Evolutionary conservation across 1,284 basidiomycete genomes (phyloP).

Genomic region (Ceratobasidium sp.): DNA sequence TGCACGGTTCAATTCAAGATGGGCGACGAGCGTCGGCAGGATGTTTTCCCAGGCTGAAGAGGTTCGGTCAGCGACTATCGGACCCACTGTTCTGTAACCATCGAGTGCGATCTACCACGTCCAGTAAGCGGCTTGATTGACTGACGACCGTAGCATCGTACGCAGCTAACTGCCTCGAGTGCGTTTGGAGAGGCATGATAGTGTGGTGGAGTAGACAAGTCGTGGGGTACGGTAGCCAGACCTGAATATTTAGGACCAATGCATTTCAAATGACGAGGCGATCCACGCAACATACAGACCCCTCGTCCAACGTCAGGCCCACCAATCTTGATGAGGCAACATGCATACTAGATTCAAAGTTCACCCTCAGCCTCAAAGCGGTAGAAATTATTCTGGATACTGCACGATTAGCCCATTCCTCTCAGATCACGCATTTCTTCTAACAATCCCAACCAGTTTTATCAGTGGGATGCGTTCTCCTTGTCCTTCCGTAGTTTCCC

Average conservation of each 20-base stretch:
- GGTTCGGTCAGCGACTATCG: background rate
- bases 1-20: constrained; percentile 8
- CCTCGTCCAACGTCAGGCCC: background rate
- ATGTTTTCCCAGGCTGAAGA: constrained; percentile 24
- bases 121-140: constrained; percentile 10
- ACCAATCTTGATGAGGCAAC: too few relatives aligned
- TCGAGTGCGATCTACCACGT: background rate
- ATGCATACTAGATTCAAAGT: too few relatives aligned
- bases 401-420: too few relatives aligned
- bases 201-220: background rate
- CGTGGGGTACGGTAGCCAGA: background rate
- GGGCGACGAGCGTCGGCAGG: constrained; percentile 2
- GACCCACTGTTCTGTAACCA: background rate
- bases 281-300: background rate
- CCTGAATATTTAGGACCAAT: background rate
- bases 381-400: too few relatives aligned
- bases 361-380: too few relatives aligned
- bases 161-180: background rate
- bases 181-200: constrained; percentile 3
- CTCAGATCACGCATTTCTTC: too few relatives aligned
- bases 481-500: too few relatives aligned
- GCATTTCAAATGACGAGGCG: background rate
- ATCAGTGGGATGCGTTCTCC: too few relatives aligned
- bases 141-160: too few relatives aligned
- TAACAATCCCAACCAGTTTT: too few relatives aligned